phyloP scores from a whole-genome alignment of 2,329 filamentous ascomycete species.

The Xylariaceae sp. region DNA sequence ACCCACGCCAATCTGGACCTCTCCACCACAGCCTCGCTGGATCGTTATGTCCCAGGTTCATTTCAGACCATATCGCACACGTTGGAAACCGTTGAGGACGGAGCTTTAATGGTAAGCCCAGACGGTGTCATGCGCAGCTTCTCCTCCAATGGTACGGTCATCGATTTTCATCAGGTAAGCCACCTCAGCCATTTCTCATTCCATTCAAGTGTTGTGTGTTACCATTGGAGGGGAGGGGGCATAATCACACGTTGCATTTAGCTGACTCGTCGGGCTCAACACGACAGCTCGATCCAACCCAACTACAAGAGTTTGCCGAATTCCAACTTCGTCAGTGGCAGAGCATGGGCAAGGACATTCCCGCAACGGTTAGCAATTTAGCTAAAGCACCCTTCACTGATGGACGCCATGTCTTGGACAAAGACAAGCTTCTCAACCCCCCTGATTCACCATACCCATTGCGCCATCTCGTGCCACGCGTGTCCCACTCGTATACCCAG shows the following conservation, averaged over 20 bases:
- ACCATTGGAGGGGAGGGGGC: not conserved
- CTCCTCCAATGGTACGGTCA: slow-evolving; percentile 6
- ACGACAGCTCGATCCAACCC: slow-evolving; percentile 11
- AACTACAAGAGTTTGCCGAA: slow-evolving; percentile 11
- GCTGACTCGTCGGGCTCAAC: slow-evolving; percentile 6
- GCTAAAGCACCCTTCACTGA: slow-evolving; percentile 10
- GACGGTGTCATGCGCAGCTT: slow-evolving; percentile 14
- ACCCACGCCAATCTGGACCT: slow-evolving; percentile 11
- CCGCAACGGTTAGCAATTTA: slow-evolving; percentile 5
- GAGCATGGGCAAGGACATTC: slow-evolving; percentile 10
- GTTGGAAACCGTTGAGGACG: slow-evolving; percentile 11
- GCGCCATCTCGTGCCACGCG: not conserved
- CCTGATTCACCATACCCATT: slow-evolving; percentile 6
- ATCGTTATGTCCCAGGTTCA: slow-evolving; percentile 12
- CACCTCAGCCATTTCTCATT: slow-evolving; percentile 3
- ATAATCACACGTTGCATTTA: slow-evolving; percentile 6
- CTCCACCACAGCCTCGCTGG: slow-evolving; percentile 4
- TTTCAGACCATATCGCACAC: slow-evolving; percentile 7
- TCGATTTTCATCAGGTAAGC: slow-evolving; percentile 15
- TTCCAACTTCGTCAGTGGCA: slow-evolving; percentile 11
- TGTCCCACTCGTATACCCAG: not conserved
- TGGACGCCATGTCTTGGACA: slow-evolving; percentile 13
- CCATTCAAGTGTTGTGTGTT: not conserved
- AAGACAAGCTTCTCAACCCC: slow-evolving; percentile 10
- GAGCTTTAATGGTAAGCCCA: slow-evolving; percentile 10